Base-by-base conservation (phyloP, 768 basidiomycete genomes). In the Termitomyces sp. region DNA sequence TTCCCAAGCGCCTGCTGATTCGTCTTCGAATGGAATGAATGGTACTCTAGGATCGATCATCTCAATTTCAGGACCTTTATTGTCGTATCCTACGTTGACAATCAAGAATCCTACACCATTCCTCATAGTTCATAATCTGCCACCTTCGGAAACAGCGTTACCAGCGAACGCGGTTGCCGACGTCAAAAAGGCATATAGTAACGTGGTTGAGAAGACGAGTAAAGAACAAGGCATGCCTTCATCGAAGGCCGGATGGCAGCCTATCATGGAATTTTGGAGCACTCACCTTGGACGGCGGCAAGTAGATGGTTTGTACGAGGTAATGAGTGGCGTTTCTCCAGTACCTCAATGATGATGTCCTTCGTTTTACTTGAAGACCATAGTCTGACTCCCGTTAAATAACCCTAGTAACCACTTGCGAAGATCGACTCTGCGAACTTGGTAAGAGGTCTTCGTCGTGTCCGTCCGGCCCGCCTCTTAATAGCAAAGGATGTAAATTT, bases 221-320 rank as follows among this genome's bases (percentile, higher is more conserved):
- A 73, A 75, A 63, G 66, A 68, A 1, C 70, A 63, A 18, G 88
- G 85, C 16, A 96, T 96, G 92, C 91, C 89, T 9, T 72, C 79
- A 4, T 86, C 85, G 29, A 81, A 74, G 63, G 82, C 84, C 12
- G 91, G 94, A 64, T 94, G 91, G 92, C 81, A 84, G 65, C 84
- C 85, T 1, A 80, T 94, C 47, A 94, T 96, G 90, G 74, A 78
- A 57, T 93, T 94, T 70, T 95, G 92, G 92, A 88, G 91, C 63
- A 81, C 85, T 66, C 70, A 72, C 41, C 72, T 94, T 18, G 75
- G 72, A 1, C 78, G 75, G 60, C 80, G 87, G 65, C 78, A 79
- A 61, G 76, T 73, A 10, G 80, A 84, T 5, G 88, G 84, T 10
- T 64, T 89, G 58, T 88, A 87, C 58, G 86, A 91, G 60, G 85